A percentile compares a stretch with the other conserved stretches of the same genome.
phyloP scores from a whole-genome alignment of 2,329 filamentous ascomycete genomes.

The Pyrenophora seminiperda region DNA sequence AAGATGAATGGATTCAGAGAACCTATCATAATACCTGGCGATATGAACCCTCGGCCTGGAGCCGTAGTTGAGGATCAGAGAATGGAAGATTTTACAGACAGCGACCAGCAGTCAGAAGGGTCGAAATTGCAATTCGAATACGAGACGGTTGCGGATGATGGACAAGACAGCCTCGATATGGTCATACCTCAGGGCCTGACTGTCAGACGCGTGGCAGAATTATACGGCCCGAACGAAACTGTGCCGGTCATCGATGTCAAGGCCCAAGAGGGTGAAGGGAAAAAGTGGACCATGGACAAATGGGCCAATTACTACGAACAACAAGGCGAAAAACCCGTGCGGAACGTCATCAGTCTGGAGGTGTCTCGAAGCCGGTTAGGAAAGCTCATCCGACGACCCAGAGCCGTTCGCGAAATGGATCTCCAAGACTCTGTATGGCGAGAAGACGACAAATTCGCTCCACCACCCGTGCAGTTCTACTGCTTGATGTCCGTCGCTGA shows the following conservation, averaged over 20 bases:
- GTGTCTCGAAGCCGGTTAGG: conserved; percentile 68
- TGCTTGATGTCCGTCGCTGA: conserved; percentile 73
- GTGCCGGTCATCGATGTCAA: conserved; percentile 73
- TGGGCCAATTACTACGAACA: conserved; percentile 73
- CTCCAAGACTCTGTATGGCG: conserved; percentile 63
- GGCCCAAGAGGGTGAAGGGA: conserved; percentile 68
- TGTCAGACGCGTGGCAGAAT: conserved; percentile 65
- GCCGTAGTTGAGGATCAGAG: not conserved
- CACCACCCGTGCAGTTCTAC: conserved; percentile 70
- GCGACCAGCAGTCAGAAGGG: conserved; percentile 22
- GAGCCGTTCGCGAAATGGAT: conserved; percentile 68
- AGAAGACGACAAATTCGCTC: conserved; percentile 60
- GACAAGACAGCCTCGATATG: conserved; percentile 70
- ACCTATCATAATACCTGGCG: conserved; percentile 69
- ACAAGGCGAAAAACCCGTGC: conserved; percentile 64
- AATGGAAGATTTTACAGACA: conserved; percentile 13
- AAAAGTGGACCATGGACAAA: conserved; percentile 67
- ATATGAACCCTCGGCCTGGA: conserved; percentile 60
- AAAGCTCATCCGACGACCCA: conserved; percentile 65
- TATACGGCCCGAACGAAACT: conserved; percentile 66
- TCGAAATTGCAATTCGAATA: conserved; percentile 51
- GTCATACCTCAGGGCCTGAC: conserved; percentile 68
- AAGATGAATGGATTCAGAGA: conserved; percentile 67
- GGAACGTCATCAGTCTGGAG: conserved; percentile 72
- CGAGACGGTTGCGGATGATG: conserved; percentile 60